Conservation (phyloP, 2,329 filamentous ascomycete genomes). For the Trichoderma aggressivum region DNA sequence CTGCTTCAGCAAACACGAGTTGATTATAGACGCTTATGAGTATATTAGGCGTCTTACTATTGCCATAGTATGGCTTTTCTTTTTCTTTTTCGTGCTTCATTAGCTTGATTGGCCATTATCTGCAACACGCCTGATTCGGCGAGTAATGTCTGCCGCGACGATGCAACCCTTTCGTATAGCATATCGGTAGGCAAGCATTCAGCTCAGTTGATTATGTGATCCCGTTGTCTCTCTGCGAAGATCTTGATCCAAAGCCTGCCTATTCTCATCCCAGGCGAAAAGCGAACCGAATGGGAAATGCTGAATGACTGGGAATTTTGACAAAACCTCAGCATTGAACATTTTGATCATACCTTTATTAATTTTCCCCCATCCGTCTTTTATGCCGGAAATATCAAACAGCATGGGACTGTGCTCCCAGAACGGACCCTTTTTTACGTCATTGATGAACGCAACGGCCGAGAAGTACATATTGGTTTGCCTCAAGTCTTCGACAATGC, state of each 20-base stretch:
- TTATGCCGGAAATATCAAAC: slow-evolving; percentile 89
- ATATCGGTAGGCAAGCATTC: not conserved
- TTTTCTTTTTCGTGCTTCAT: not conserved
- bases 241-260: slow-evolving; percentile 44
- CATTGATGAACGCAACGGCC: slow-evolving; percentile 93
- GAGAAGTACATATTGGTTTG: slow-evolving; percentile 84
- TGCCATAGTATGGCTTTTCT: not conserved
- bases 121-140: not conserved
- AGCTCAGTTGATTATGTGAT: not conserved
- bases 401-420: slow-evolving; percentile 96
- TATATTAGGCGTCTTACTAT: not conserved
- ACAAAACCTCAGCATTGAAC: slow-evolving; percentile 95
- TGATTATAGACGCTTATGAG: not conserved
- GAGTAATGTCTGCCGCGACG: not conserved
- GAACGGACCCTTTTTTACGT: slow-evolving; percentile 93
- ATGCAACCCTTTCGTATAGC: not conserved
- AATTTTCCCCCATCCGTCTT: slow-evolving; percentile 95
- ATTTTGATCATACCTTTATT: slow-evolving; percentile 99
- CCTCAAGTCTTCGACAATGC: slow-evolving; percentile 63
- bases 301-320: slow-evolving; percentile 97
- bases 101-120: not conserved
- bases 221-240: not conserved
- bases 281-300: slow-evolving; percentile 83
- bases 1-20: not conserved
- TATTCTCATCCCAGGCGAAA: slow-evolving; percentile 73